Evolutionary conservation across 768 basidiomycete genomes (phyloP).

Genomic region (Gloeostereum incarnatum): DNA sequence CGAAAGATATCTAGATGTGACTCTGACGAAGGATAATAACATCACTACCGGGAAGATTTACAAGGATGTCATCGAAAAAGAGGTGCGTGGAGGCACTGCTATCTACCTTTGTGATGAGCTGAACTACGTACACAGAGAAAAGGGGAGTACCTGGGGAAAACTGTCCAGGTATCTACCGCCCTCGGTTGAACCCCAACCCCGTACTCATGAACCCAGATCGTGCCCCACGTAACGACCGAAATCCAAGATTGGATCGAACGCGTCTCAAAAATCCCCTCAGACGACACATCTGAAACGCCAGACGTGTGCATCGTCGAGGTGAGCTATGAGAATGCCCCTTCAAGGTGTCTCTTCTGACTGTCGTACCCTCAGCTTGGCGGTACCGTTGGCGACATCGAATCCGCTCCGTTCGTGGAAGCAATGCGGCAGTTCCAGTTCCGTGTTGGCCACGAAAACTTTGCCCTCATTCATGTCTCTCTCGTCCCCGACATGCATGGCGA

Average conservation of each 20-base stretch:
- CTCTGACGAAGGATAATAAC: slow-evolving; percentile 90
- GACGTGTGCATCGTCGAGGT: slow-evolving; percentile 99
- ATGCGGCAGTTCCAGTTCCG: slow-evolving; percentile 99
- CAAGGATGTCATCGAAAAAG: slow-evolving; percentile 91
- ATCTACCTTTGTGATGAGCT: slow-evolving; percentile 5
- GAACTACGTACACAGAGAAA: slow-evolving; percentile 43
- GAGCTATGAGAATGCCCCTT: slow-evolving; percentile 5
- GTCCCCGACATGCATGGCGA: slow-evolving; percentile 99
- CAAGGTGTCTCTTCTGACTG: neutral
- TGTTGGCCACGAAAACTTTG: slow-evolving; percentile 93
- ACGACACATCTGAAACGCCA: slow-evolving; percentile 86
- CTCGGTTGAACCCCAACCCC: neutral
- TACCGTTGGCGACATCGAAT: slow-evolving; percentile 98
- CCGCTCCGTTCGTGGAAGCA: slow-evolving; percentile 95
- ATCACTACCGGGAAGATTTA: slow-evolving; percentile 99
- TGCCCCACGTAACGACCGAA: slow-evolving; percentile 92
- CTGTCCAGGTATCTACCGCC: slow-evolving; percentile 65
- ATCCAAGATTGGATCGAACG: slow-evolving; percentile 99
- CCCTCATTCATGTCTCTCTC: slow-evolving; percentile 92
- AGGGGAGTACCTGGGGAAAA: slow-evolving; percentile 91
- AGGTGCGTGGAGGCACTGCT: slow-evolving; percentile 64
- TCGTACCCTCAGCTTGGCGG: slow-evolving; percentile 80
- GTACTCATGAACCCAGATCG: slow-evolving; percentile 47
- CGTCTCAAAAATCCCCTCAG: slow-evolving; percentile 89
- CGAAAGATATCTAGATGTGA: slow-evolving; percentile 94